These are phyloP conservation scores for Trichoderma guizhouense DNA, from an alignment of 2,329 filamentous ascomycete genomes.

Conservation along the genomic window DNA sequence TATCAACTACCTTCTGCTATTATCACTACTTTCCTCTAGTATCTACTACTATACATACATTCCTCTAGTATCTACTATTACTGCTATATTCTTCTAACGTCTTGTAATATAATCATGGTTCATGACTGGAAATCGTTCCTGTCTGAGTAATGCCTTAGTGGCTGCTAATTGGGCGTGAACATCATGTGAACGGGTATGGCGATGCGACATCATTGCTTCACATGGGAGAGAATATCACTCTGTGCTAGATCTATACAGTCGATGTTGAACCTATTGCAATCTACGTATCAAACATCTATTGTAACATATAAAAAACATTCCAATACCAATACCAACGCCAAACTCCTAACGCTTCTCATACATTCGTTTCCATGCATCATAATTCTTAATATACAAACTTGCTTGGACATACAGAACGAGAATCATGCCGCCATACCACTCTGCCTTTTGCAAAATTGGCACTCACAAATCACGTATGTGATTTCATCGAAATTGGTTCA, in stretches of 20 bases:
- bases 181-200: neutral
- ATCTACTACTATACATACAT: neutral
- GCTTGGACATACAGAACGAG: neutral
- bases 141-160: neutral
- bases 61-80: neutral
- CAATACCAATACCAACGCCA: neutral
- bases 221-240: neutral
- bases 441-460: neutral
- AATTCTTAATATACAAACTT: neutral
- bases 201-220: neutral
- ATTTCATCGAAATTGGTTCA: slow-evolving; percentile 7
- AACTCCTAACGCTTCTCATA: neutral
- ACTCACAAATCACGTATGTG: neutral
- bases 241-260: neutral
- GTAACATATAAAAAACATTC: neutral
- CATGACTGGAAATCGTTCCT: neutral
- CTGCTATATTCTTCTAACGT: too few species aligned
- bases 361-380: neutral
- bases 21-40: too few species aligned
- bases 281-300: neutral
- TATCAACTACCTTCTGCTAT: too few species aligned
- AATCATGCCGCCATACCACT: neutral
- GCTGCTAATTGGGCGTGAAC: neutral
- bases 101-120: too few species aligned
- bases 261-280: neutral